phyloP scores from a whole-genome alignment of 1,284 basidiomycete species.

The Leccinum subrobustum region DNA sequence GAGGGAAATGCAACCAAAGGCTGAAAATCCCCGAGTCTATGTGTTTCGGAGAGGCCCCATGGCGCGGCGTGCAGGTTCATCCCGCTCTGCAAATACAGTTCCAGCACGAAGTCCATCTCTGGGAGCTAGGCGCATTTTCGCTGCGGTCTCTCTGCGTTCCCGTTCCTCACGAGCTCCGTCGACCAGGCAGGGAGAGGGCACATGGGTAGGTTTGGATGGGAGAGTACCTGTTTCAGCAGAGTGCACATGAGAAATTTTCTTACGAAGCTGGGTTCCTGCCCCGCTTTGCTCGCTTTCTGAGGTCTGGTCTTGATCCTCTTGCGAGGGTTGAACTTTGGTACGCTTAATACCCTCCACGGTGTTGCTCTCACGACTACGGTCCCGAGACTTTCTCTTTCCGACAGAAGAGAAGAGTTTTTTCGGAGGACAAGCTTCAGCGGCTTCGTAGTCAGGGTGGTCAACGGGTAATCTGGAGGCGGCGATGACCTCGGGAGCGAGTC shows the following conservation, averaged over 20 bases:
- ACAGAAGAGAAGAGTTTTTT: constrained; percentile 22
- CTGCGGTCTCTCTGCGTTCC: constrained; percentile 23
- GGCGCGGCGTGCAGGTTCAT: constrained; percentile 31
- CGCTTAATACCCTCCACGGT: constrained; percentile 13
- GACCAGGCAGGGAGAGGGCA: background rate
- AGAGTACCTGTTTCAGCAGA: constrained; percentile 4
- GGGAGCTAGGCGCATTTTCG: constrained; percentile 23
- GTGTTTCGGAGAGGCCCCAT: constrained; percentile 28
- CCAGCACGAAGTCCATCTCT: constrained; percentile 33
- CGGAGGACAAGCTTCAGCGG: constrained; percentile 30
- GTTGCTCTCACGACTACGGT: constrained; percentile 21
- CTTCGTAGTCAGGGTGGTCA: constrained; percentile 33
- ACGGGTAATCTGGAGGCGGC: constrained; percentile 32
- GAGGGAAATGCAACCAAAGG: constrained; percentile 6
- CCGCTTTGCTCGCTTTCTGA: constrained; percentile 18
- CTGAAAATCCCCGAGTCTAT: constrained; percentile 2
- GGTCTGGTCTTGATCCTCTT: constrained; percentile 8
- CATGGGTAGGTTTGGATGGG: constrained; percentile 6
- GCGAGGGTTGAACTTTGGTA: constrained; percentile 1
- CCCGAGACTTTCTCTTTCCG: constrained; percentile 26
- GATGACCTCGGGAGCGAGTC: constrained; percentile 25
- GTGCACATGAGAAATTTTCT: background rate
- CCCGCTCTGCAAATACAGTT: constrained; percentile 28
- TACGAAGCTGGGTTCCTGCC: background rate
- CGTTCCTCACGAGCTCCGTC: constrained; percentile 25